Base-by-base conservation (phyloP, 306 rosid genomes). In the Mimosa bimucronata region DNA sequence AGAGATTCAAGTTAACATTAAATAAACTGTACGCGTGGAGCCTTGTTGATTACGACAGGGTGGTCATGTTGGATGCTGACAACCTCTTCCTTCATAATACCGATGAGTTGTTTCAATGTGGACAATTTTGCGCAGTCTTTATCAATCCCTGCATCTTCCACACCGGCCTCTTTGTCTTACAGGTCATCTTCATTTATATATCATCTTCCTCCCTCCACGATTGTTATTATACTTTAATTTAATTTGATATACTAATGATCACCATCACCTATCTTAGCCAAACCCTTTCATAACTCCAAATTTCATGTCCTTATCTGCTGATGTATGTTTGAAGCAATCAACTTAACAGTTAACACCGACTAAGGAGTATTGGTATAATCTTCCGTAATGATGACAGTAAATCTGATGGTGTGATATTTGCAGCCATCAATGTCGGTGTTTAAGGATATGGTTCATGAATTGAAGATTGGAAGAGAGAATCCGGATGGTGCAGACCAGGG, bases 401-500 rank as follows among this genome's bases (percentile, higher is more conserved):
- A 34, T 82, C 26, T 84, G 30, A 68, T 73, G 14, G 37, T 66
- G 53, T 40, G 60, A 65, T 50, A 71, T 53, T 42, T 87, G 83
- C 93, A 95, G 99, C 99, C 99, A 16, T 95, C 99, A 28, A 83
- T 37, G 84, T 48, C 34, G 1, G 94, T 95, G 74, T 95, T 95
- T 87, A 85, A 93, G 57, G 89, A 93, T 89, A 91, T 95, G 99
- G 85, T 88, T 52, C 77, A 83, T 74, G 92, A 90, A 82, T 78
- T 95, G 77, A 71, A 79, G 40, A 88, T 73, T 15, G 98, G 91
- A 25, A 90, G 97, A 83, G 88, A 90, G 8, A 95, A 95, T 71
- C 88, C 97, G 53, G 99, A 95, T 87, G 99, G 99, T 19, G 99
- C 99, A 10, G 99, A 95, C 81, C 99, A 95, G 79, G 99, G 99